Evolutionary conservation across 2,329 filamentous ascomycete species (phyloP).

Genomic region (Ceratocystis papillata): DNA sequence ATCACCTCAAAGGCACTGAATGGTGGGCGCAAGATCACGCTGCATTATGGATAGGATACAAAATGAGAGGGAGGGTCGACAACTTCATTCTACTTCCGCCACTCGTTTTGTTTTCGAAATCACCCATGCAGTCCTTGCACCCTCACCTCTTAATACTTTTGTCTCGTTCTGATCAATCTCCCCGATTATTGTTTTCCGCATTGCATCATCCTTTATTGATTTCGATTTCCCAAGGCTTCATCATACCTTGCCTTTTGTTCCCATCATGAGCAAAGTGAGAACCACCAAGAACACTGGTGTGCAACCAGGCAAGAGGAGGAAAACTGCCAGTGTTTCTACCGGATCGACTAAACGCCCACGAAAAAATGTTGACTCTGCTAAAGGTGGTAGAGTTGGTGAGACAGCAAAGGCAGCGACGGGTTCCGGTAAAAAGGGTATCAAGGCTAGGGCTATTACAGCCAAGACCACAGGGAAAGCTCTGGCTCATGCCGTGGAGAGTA

Average conservation of each 20-base stretch:
- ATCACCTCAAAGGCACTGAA: neutral
- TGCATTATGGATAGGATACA: neutral
- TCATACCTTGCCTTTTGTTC: neutral
- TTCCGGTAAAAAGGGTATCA: neutral
- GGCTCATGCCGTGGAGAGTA: neutral
- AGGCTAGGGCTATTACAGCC: neutral
- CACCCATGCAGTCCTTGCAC: neutral
- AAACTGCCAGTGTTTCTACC: neutral
- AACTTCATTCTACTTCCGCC: neutral
- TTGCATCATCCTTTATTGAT: no score
- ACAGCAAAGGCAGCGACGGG: neutral
- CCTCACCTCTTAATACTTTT: neutral
- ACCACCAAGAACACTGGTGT: neutral
- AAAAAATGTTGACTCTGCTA: neutral
- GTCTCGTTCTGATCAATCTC: neutral
- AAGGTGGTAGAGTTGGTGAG: neutral
- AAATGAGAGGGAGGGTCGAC: neutral
- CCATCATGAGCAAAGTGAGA: neutral
- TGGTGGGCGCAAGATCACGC: neutral
- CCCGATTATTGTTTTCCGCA: no score
- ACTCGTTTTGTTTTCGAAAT: neutral
- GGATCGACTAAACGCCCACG: neutral
- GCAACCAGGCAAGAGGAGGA: neutral
- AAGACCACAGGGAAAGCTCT: neutral
- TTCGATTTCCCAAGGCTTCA: neutral